phyloP scores from a whole-genome alignment of 768 basidiomycete species.

The Fomitopsis serialis region DNA sequence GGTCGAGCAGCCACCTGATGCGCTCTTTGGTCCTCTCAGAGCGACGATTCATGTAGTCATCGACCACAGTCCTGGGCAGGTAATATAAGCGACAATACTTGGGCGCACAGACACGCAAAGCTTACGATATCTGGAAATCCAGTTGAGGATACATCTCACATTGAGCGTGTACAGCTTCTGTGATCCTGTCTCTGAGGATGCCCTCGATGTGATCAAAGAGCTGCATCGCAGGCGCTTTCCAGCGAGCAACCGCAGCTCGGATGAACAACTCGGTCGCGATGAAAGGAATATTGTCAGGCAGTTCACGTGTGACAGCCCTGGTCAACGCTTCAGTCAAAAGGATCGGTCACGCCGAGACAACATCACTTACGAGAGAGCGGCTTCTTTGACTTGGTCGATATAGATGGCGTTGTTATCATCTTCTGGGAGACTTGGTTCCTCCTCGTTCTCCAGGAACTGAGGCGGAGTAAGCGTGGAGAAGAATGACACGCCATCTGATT shows the following conservation, averaged over 20 bases:
- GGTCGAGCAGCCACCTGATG: constrained; percentile 42
- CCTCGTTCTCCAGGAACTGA: constrained; percentile 18
- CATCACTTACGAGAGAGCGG: constrained; percentile 39
- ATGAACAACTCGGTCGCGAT: constrained; percentile 20
- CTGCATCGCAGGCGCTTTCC: constrained; percentile 11
- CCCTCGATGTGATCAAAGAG: constrained; percentile 15
- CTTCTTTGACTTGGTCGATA: constrained; percentile 46
- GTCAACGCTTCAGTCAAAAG: too few species aligned
- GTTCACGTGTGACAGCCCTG: constrained; percentile 65
- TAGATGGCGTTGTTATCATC: constrained; percentile 28
- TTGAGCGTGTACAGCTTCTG: constrained; percentile 8
- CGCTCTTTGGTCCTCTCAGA: constrained; percentile 33
- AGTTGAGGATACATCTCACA: constrained; percentile 19
- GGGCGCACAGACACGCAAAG: neutral
- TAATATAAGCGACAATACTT: too few species aligned
- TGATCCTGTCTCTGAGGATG: constrained; percentile 11
- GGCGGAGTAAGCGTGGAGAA: neutral
- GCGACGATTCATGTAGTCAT: constrained; percentile 44
- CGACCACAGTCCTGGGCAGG: constrained; percentile 38
- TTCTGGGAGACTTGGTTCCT: neutral
- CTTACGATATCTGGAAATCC: constrained; percentile 10
- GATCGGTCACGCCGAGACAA: too few species aligned
- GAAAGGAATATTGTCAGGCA: constrained; percentile 60
- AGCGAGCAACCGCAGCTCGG: constrained; percentile 4
- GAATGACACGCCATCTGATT: neutral